Conservation (phyloP, 140 eudicot genomes). For the Erigeron philadelphicus region DNA sequence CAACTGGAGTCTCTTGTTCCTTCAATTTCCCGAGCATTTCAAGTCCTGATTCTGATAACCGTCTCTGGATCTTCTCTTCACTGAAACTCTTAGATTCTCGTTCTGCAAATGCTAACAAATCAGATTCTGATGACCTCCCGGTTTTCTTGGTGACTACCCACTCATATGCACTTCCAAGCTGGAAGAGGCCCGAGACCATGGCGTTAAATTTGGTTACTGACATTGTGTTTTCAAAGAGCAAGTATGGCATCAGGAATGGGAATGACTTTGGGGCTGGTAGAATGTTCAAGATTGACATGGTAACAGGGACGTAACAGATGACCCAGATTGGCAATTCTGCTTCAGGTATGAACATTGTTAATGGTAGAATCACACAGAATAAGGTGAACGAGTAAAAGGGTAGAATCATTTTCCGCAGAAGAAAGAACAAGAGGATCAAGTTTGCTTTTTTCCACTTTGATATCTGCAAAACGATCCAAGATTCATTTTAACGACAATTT, state of each 20-base stretch:
- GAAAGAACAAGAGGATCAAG: slow-evolving; percentile 77
- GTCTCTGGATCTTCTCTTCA: slow-evolving; percentile 67
- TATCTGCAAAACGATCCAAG: slow-evolving; percentile 47
- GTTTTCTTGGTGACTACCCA: slow-evolving; percentile 95
- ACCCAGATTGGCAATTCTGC: slow-evolving; percentile 87
- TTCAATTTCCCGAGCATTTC: slow-evolving; percentile 65
- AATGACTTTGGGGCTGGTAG: slow-evolving; percentile 82
- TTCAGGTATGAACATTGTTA: slow-evolving; percentile 92
- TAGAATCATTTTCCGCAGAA: slow-evolving; percentile 65
- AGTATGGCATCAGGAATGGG: slow-evolving; percentile 84
- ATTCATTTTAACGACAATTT: background rate
- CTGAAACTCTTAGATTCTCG: slow-evolving; percentile 51
- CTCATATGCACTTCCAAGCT: slow-evolving; percentile 88
- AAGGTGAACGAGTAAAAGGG: slow-evolving; percentile 93
- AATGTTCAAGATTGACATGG: slow-evolving; percentile 71
- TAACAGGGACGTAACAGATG: slow-evolving; percentile 75
- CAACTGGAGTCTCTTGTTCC: slow-evolving; percentile 43
- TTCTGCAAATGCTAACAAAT: slow-evolving; percentile 61
- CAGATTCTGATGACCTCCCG: slow-evolving; percentile 79
- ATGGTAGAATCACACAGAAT: slow-evolving; percentile 77
- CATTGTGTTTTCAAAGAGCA: slow-evolving; percentile 89
- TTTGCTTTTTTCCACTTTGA: slow-evolving; percentile 83
- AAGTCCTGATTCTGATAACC: slow-evolving; percentile 76
- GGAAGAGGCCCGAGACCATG: slow-evolving; percentile 84
- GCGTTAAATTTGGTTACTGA: slow-evolving; percentile 91